Evolutionary conservation across 2,329 filamentous ascomycete species (phyloP).

Genomic region (Colletotrichum godetiae): DNA sequence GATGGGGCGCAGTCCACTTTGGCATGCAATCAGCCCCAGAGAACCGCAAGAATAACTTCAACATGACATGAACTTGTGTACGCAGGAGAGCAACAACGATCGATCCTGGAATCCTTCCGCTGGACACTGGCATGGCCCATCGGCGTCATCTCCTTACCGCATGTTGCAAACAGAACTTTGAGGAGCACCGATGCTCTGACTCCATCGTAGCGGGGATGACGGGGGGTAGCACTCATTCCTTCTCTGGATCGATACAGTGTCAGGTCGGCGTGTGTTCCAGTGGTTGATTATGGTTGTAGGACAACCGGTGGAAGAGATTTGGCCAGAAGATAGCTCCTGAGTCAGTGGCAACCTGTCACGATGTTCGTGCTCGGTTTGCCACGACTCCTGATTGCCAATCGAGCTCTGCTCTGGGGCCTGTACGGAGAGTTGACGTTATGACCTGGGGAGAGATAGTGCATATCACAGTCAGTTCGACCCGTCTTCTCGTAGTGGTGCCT

Average conservation of each 20-base stretch:
- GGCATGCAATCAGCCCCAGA: slow-evolving; percentile 18
- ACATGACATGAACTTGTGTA: not conserved
- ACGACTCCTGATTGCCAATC: not conserved
- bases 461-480: not conserved
- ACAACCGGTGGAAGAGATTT: not conserved
- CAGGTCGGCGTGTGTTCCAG: not conserved
- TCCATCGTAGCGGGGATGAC: not conserved
- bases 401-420: not conserved
- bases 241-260: not conserved
- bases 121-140: slow-evolving; percentile 13
- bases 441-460: not conserved
- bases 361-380: not conserved
- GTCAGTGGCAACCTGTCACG: not conserved
- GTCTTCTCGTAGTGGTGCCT: not conserved
- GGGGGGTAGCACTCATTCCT: not conserved
- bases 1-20: slow-evolving; percentile 13
- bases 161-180: not conserved
- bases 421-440: slow-evolving; percentile 16
- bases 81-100: not conserved
- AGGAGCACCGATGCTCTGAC: not conserved
- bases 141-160: not conserved
- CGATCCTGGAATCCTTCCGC: slow-evolving; percentile 36
- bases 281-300: not conserved
- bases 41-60: not conserved
- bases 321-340: slow-evolving; percentile 3